Conservation (phyloP, 331 rosid genomes). For the Prunus yedoensis region DNA sequence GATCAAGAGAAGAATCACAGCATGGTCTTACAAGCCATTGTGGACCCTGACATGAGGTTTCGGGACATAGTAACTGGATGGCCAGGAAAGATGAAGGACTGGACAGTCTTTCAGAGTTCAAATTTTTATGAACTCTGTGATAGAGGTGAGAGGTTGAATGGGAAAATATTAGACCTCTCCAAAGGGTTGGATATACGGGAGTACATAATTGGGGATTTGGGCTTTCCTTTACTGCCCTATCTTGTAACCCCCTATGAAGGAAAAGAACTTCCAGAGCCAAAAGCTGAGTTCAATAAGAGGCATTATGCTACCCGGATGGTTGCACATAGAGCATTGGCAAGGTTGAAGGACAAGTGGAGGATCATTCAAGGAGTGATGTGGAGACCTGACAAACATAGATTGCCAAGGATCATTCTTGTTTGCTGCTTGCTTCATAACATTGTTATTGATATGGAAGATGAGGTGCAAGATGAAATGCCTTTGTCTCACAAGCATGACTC, state of each 20-base stretch:
- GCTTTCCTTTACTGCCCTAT: slow-evolving; percentile 66
- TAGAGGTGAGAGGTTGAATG: slow-evolving; percentile 67
- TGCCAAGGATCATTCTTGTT: slow-evolving; percentile 83
- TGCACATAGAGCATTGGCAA: slow-evolving; percentile 67
- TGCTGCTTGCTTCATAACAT: slow-evolving; percentile 97
- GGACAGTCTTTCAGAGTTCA: slow-evolving; percentile 59
- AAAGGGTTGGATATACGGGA: slow-evolving; percentile 69
- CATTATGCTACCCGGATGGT: slow-evolving; percentile 64
- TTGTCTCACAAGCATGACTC: slow-evolving; percentile 68
- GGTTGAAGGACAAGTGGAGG: slow-evolving; percentile 87
- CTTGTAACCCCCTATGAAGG: slow-evolving; percentile 78
- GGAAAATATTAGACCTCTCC: slow-evolving; percentile 43
- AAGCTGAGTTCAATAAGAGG: slow-evolving; percentile 59
- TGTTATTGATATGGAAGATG: slow-evolving; percentile 66
- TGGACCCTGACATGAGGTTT: slow-evolving; percentile 85
- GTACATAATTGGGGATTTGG: slow-evolving; percentile 76
- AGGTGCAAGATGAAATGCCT: slow-evolving; percentile 45
- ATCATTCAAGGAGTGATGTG: slow-evolving; percentile 92
- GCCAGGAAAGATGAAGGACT: slow-evolving; percentile 79
- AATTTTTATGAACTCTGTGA: slow-evolving; percentile 59
- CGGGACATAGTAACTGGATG: slow-evolving; percentile 80
- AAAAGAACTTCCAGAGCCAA: slow-evolving; percentile 46
- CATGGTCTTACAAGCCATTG: slow-evolving; percentile 91
- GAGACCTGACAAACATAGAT: slow-evolving; percentile 87
- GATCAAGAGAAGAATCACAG: slow-evolving; percentile 79